Evolutionary conservation across 208 protist species (phyloP), one percentile per base, ranked within the genome.

Genomic region (Tritrichomonas musculus): DNA sequence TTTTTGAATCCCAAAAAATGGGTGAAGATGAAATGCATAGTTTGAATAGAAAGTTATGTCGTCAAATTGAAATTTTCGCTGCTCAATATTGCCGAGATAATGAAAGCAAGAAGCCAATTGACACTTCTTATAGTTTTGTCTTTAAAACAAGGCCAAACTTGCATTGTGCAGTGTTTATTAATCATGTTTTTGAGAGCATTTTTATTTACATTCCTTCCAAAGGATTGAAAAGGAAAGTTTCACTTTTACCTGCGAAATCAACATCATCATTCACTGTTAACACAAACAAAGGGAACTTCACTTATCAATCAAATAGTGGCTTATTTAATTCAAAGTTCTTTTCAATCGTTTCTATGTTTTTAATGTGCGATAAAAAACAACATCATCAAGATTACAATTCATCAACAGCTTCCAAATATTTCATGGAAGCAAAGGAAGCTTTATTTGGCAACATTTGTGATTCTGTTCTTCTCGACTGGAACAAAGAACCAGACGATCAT

Each of bases 1-100:
- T 88, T 22, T 88, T 39, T 36, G 77, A 88, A 39, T n/a, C 77
- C 13, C 77, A 88, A 47, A 88, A 88, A 50, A 53, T 88, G 9
- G 47, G 33, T 25, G 41, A 33, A n/a, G 77, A 88, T 36, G 30
- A 44, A 50, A 57, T 88, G 41, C 77, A 88, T 50, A 39, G n/a
- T 36, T 5, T 14, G 0, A 88, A 88, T 30, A 25, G 77, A 39
- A 3, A 1, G 39, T 44, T 88, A n/a, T 88, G 77, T 49, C 5
- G 30, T 20, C 14, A 57, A 22, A 88, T 88, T 49, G 25, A 53
- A 30, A 57, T 33, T n/a, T 33, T 49, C 0, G 47, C 47, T 14
- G 77, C 53, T 44, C 11, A 13, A 5, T 44, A 53, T 14, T 20
- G 47, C 11, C 14, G 47, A 27, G 77, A 13, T 39, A 88, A 33